A percentile compares a stretch with the other conserved stretches of the same genome.
Evolutionary conservation across 2,329 filamentous ascomycete genomes (phyloP).

Genomic region (Bipolaris gigantea): DNA sequence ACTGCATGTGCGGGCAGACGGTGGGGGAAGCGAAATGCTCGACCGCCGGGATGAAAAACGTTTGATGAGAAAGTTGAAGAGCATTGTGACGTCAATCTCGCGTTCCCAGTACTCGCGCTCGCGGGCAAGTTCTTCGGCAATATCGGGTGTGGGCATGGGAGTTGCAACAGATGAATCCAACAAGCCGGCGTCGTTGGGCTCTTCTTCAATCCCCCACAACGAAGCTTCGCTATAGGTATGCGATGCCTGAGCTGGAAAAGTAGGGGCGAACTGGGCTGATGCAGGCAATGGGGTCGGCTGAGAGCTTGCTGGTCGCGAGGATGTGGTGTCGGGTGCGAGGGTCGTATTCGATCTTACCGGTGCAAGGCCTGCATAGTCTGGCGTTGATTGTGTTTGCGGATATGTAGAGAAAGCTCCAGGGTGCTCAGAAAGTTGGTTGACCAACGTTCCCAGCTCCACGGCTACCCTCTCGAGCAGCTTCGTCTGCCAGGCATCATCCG

Average conservation of each 20-base stretch:
- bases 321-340: conserved; percentile 25
- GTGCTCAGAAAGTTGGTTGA: conserved; percentile 81
- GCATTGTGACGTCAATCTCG: conserved; percentile 85
- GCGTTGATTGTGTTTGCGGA: conserved; percentile 57
- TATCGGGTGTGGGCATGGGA: conserved; percentile 18
- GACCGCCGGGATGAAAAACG: conserved; percentile 44
- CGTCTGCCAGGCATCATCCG: conserved; percentile 66
- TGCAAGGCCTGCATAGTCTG: conserved; percentile 79
- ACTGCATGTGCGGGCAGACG: neutral
- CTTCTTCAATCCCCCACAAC: conserved; percentile 69
- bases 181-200: conserved; percentile 48
- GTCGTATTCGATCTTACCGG: conserved; percentile 48
- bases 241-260: conserved; percentile 41
- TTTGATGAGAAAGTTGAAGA: conserved; percentile 68
- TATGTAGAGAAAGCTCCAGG: conserved; percentile 90
- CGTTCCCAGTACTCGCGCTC: conserved; percentile 87
- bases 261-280: conserved; percentile 55
- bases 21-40: conserved; percentile 23
- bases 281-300: conserved; percentile 35
- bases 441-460: conserved; percentile 79
- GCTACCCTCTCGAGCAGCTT: conserved; percentile 82
- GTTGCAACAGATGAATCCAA: conserved; percentile 50
- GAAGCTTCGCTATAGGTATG: conserved; percentile 55
- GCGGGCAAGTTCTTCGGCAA: conserved; percentile 42
- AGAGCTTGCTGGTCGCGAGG: conserved; percentile 31